phyloP scores from a whole-genome alignment of 2,329 filamentous ascomycete genomes.

The Blastomyces parvus region DNA sequence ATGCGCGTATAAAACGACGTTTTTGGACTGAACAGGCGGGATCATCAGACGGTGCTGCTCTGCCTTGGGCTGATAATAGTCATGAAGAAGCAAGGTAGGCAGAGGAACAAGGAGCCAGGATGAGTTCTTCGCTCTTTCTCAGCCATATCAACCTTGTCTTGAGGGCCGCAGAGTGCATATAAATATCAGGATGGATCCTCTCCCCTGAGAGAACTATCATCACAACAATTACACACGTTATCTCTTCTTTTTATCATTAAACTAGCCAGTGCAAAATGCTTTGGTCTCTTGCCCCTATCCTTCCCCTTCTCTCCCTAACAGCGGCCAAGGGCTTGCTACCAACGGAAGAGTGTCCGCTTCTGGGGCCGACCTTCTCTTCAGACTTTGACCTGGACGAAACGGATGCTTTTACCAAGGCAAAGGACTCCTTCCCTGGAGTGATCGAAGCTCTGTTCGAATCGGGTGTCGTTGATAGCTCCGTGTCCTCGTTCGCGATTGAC shows the following conservation, averaged over 20 bases:
- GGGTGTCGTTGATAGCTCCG: not conserved
- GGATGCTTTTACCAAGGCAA: not conserved
- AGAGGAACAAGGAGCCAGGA: no score
- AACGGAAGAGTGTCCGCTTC: not conserved
- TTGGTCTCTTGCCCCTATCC: not conserved
- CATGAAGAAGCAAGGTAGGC: no score
- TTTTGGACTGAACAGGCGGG: not conserved
- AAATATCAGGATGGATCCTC: not conserved
- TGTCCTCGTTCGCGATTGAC: not conserved
- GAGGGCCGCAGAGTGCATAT: not conserved
- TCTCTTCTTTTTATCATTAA: not conserved
- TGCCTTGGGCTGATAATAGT: not conserved
- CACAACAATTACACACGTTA: not conserved
- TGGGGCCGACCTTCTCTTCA: not conserved
- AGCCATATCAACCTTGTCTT: not conserved
- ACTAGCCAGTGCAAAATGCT: not conserved
- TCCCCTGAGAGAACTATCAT: not conserved
- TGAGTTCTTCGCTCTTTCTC: not conserved
- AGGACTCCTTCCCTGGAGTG: not conserved
- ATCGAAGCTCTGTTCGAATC: not conserved
- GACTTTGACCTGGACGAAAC: not conserved
- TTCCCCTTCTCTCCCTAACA: not conserved
- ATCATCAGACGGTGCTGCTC: not conserved
- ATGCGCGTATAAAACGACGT: not conserved
- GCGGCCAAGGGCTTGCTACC: not conserved